Evolutionary conservation across 805 yeast species (phyloP).

Genomic region (Nakazawaea pomicola): DNA sequence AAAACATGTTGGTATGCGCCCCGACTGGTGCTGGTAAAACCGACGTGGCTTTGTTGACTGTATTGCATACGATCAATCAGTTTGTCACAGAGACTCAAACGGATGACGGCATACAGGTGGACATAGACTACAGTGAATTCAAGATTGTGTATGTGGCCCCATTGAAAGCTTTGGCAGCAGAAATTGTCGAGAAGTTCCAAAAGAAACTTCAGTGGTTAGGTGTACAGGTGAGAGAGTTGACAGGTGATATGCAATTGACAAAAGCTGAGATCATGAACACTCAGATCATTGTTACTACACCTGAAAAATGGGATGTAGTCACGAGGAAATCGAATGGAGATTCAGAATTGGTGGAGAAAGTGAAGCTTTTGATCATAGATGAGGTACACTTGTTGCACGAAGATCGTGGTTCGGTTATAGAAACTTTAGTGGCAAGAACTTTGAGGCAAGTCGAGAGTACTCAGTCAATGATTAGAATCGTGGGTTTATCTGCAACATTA

Average conservation of each 20-base stretch:
- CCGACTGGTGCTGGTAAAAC: slow-evolving; percentile 99
- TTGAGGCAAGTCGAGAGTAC: slow-evolving; percentile 91
- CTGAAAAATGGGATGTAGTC: slow-evolving; percentile 97
- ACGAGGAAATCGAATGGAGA: slow-evolving; percentile 92
- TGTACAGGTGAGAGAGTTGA: slow-evolving; percentile 77
- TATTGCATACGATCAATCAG: slow-evolving; percentile 75
- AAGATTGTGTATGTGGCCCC: slow-evolving; percentile 94
- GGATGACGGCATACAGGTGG: slow-evolving; percentile 46
- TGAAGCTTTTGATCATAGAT: slow-evolving; percentile 83
- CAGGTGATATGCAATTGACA: slow-evolving; percentile 94
- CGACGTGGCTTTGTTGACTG: slow-evolving; percentile 80
- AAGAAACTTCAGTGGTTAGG: slow-evolving; percentile 80
- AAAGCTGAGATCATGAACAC: slow-evolving; percentile 74
- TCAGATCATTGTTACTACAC: slow-evolving; percentile 89
- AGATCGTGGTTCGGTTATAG: slow-evolving; percentile 97
- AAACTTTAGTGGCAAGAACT: slow-evolving; percentile 91
- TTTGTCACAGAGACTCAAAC: slow-evolving; percentile 48
- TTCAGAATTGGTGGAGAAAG: slow-evolving; percentile 75
- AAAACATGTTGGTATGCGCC: slow-evolving; percentile 93
- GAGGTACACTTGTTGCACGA: slow-evolving; percentile 96
- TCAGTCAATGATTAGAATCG: slow-evolving; percentile 89
- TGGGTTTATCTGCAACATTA: slow-evolving; percentile 89
- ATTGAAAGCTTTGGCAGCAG: slow-evolving; percentile 91
- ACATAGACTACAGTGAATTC: slow-evolving; percentile 77
- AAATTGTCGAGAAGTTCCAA: slow-evolving; percentile 86